These are phyloP conservation scores for Gossypium gossypioides DNA, from an alignment of 441 rosid species.

Conservation along the genomic window DNA sequence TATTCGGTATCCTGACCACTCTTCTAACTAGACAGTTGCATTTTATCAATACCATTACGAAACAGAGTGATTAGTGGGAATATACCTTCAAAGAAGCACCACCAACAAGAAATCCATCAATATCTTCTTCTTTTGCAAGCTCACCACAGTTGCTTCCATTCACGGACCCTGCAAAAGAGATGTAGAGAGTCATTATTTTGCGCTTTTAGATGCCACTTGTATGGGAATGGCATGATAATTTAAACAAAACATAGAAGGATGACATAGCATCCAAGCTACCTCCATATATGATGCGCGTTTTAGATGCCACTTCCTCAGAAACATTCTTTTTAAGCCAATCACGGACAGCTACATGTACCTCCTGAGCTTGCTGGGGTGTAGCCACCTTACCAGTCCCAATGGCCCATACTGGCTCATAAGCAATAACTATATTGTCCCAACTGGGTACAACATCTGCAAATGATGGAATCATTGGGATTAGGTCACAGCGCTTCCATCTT, in stretches of 20 bases:
- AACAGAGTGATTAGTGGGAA: neutral
- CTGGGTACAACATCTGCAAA: constrained; percentile 67
- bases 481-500: neutral
- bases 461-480: constrained; percentile 1
- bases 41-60: neutral
- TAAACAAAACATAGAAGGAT: neutral
- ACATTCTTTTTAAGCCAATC: constrained; percentile 86
- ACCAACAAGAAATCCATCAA: constrained; percentile 94
- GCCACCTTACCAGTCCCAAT: constrained; percentile 98
- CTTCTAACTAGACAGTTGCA: neutral
- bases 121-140: constrained; percentile 89
- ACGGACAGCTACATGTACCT: constrained; percentile 78
- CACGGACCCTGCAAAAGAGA: constrained; percentile 56
- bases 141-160: constrained; percentile 86
- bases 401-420: constrained; percentile 98
- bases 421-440: constrained; percentile 87
- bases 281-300: constrained; percentile 88
- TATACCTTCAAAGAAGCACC: constrained; percentile 94
- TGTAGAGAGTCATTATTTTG: constrained; percentile 8
- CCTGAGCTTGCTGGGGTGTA: constrained; percentile 85
- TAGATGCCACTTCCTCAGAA: constrained; percentile 79
- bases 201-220: neutral
- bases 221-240: neutral
- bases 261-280: constrained; percentile 37
- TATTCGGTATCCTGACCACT: neutral